These are phyloP conservation scores for Pseudogymnoascus sp. DNA, from an alignment of 2,329 filamentous ascomycete species.

Conservation along the genomic window DNA sequence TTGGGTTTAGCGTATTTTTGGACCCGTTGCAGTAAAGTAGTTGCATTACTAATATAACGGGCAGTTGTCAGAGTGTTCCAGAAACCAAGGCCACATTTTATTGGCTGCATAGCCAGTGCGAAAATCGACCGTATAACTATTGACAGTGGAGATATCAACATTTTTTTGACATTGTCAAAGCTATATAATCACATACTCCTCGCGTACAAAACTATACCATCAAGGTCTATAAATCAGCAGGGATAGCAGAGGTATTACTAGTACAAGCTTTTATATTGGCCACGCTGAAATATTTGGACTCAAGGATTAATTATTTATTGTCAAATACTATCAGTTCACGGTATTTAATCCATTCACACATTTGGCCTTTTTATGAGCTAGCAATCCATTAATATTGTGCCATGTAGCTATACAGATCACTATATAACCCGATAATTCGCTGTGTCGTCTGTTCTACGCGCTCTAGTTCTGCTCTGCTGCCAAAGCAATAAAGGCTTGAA, in stretches of 20 bases:
- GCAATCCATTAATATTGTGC: neutral
- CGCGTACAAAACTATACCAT: neutral
- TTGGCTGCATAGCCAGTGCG: neutral
- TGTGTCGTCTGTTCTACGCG: neutral
- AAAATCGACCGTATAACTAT: neutral
- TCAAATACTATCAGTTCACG: neutral
- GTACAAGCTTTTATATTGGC: neutral
- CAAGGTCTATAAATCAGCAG: neutral
- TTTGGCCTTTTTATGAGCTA: neutral
- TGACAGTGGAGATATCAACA: neutral
- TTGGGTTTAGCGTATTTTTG: neutral
- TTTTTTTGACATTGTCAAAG: neutral
- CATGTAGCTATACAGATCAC: neutral
- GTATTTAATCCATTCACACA: neutral
- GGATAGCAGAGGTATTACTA: too few species aligned
- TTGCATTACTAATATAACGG: conserved; percentile 6
- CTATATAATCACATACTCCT: neutral
- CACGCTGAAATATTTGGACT: neutral
- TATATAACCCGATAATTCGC: neutral
- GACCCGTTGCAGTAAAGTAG: neutral
- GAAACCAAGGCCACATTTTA: neutral
- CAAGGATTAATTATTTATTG: neutral
- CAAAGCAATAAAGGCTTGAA: conserved; percentile 49
- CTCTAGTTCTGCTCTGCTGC: conserved; percentile 6
- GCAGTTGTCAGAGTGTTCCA: neutral